A percentile compares a stretch with the other conserved stretches of the same genome.
Evolutionary conservation across 2,329 filamentous ascomycete genomes (phyloP).

Genomic region (Apiospora arundinis): DNA sequence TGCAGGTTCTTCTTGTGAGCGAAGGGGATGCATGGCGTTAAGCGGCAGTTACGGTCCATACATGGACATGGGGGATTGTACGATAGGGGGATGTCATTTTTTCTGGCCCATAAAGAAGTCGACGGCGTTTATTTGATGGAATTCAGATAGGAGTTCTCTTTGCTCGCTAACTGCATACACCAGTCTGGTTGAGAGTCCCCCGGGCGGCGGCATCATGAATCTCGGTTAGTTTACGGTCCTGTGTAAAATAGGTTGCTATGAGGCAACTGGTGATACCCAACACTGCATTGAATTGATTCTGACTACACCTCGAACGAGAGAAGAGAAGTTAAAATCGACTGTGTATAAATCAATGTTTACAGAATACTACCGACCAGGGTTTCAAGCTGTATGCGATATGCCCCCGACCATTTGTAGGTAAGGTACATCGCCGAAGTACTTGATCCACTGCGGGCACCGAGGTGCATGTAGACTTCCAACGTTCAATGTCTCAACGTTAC

Average conservation of each 20-base stretch:
- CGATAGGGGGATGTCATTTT: background rate
- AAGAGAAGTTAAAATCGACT: too few species aligned
- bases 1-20: constrained; percentile 1
- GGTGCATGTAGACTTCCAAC: background rate
- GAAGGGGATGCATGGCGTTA: constrained; percentile 9
- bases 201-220: too few species aligned
- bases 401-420: too few species aligned
- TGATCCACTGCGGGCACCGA: background rate
- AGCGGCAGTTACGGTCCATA: background rate
- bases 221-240: too few species aligned
- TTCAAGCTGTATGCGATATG: too few species aligned
- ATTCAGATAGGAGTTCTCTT: background rate
- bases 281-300: too few species aligned
- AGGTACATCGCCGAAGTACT: too few species aligned
- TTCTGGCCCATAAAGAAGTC: background rate
- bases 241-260: too few species aligned
- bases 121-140: background rate
- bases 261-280: too few species aligned
- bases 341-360: too few species aligned
- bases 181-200: background rate
- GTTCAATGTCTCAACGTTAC: background rate
- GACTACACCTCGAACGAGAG: too few species aligned
- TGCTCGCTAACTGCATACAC: background rate
- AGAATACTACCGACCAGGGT: too few species aligned
- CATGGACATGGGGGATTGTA: background rate